A percentile compares a stretch with the other conserved stretches of the same genome.
phyloP scores from a whole-genome alignment of 495 filamentous ascomycete species.

The Penicillium nucicola region DNA sequence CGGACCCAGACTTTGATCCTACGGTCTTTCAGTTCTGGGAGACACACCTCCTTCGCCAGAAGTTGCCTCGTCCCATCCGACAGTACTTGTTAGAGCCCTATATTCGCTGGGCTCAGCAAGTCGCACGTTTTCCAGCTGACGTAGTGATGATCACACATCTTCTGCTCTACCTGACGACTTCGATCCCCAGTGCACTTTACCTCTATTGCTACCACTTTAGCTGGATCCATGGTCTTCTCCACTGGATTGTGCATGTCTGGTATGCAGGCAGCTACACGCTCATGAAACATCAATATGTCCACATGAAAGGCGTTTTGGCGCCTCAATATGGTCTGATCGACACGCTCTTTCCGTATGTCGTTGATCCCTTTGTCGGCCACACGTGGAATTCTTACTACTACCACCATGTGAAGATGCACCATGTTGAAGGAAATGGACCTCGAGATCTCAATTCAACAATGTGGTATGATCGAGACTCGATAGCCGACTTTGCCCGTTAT shows the following conservation, averaged over 20 bases:
- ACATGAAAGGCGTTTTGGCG: conserved; percentile 63
- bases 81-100: conserved; percentile 53
- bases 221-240: conserved; percentile 60
- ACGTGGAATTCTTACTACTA: conserved; percentile 82
- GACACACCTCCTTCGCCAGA: conserved; percentile 27
- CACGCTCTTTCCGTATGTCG: conserved; percentile 63
- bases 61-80: conserved; percentile 33
- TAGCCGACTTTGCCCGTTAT: conserved; percentile 62
- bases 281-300: conserved; percentile 80
- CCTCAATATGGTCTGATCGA: conserved; percentile 52
- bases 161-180: conserved; percentile 63
- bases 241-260: conserved; percentile 57
- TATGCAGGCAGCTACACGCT: conserved; percentile 71
- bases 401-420: conserved; percentile 81
- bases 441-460: conserved; percentile 73
- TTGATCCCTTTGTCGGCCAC: conserved; percentile 73
- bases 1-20: conserved; percentile 44
- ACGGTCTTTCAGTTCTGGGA: conserved; percentile 54
- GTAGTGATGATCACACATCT: conserved; percentile 76
- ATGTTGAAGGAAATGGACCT: conserved; percentile 77
- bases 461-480: conserved; percentile 67
- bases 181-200: conserved; percentile 60
- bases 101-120: conserved; percentile 43
- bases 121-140: conserved; percentile 61
- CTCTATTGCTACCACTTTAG: conserved; percentile 60